Base-by-base conservation (phyloP, 1,284 basidiomycete genomes). In the Ceratobasidium sp. region DNA sequence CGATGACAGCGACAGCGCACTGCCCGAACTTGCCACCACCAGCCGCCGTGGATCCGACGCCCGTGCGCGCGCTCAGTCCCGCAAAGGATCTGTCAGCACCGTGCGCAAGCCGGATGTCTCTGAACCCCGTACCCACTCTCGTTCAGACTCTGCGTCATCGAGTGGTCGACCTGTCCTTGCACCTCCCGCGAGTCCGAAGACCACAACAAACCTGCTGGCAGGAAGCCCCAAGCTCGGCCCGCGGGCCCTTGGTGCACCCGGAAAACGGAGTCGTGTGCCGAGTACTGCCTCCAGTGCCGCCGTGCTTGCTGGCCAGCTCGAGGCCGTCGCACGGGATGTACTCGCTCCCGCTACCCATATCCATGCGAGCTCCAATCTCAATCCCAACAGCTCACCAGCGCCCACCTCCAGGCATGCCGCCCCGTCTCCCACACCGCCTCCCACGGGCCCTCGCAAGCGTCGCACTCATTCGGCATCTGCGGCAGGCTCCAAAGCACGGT, bases 31-130 rank as follows among this genome's bases (percentile, higher is more conserved):
- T 65, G 51, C 78, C 76, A 33, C 63, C 79, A 56, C 79, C 80
- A 29, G 78, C 80, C 78, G 73, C 81, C 81, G 64, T 78, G 62
- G 72, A 56, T 63, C 60, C 47, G 66, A 53, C 24, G 66, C 47
- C 19, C 66, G 36, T 19, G 31, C 60, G 41, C 51, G 22, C n/a
- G 63, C 33, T 31, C 67, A 11, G 33, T 62, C 60, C 51, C 75
- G 67, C 67, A 69, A 2, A 27, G 67, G 24, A 50, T 63, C 47
- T 47, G 62, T 36, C 51, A 65, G 45, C 63, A 74, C 80, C 82
- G 75, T 81, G 83, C 33, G 83, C 83, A 71, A 84, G 82, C 4
- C 79, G 79, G 75, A 56, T 79, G 17, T 74, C 80, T 29, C 81
- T 82, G 47, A 80, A 82, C 65, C 27, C 15, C 56, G 31, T 59